Evolutionary conservation across 768 basidiomycete genomes (phyloP), one percentile per base, ranked within the genome.

Genomic region (Amanita muscaria): DNA sequence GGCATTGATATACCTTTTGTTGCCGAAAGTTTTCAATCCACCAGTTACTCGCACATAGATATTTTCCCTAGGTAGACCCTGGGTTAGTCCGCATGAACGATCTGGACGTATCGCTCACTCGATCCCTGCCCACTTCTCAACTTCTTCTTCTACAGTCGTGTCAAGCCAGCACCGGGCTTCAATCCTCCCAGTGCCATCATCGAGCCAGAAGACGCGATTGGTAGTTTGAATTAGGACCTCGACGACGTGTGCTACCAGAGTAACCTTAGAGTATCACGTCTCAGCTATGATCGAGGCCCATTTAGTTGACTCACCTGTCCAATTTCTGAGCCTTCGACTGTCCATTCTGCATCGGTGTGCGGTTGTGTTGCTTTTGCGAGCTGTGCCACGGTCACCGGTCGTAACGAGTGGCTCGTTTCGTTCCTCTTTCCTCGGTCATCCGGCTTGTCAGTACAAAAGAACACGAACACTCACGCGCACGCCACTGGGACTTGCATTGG

Each of bases 331-430:
- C 80, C 84, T 47, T 91, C 91, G 25, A 98, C 69, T 48, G 71
- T 70, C 80, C 90, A 96, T 47, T 93, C 89, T 2, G 88, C 83
- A 52, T 97, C 93, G 1, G 83, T 71, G 57, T 94, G 88, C 4
- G 81, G 72, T 67, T 93, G 91, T n/a, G 66, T 71, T 2, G 92
- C 85, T 52, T 76, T 73, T 27, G 69, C 58, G 35, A 96, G 70
- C 57, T 94, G 91, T 41, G 77, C 72, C 53, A 67, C 53, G 5
- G 61, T 63, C n/a, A 64, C 57, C n/a, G 56, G 61, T 40, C 65
- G 57, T 19, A 56, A 37, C n/a, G 48, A 35, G 32, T 34, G 16
- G 12, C 46, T 41, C 12, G 46, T 34, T 29, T 47, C 46, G 12
- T 38, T 47, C 25, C 29, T 40, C 40, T 47, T 35, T 4, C 3